Evolutionary conservation across 495 filamentous ascomycete species (phyloP).

Genomic region (Filosporella fistucella): DNA sequence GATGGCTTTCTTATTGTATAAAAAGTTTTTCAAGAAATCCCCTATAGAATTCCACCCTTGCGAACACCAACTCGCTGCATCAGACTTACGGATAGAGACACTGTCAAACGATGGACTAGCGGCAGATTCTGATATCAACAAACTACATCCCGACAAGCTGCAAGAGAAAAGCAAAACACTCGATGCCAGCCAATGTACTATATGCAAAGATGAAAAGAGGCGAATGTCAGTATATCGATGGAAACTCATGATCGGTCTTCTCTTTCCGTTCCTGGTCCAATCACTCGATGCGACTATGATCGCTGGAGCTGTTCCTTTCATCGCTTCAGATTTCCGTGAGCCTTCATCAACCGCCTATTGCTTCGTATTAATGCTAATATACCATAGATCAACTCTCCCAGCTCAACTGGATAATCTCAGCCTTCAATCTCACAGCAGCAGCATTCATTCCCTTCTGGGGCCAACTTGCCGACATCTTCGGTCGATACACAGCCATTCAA

Average conservation of each 20-base stretch:
- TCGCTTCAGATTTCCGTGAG: constrained; percentile 54
- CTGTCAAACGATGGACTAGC: not conserved
- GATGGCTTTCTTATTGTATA: constrained; percentile 1
- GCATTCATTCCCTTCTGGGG: constrained; percentile 54
- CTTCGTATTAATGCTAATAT: constrained; percentile 2
- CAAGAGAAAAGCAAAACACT: not conserved
- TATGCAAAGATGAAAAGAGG: constrained; percentile 15
- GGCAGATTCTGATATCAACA: too few relatives aligned
- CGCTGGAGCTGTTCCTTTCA: constrained; percentile 51
- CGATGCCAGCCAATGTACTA: not conserved
- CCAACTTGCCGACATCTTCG: constrained; percentile 55
- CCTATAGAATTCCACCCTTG: not conserved
- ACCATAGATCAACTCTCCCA: constrained; percentile 34
- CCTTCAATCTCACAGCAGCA: constrained; percentile 43
- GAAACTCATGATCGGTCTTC: constrained; percentile 48
- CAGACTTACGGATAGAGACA: not conserved
- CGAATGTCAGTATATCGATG: too few relatives aligned
- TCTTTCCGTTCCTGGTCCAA: constrained; percentile 45
- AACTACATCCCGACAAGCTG: not conserved
- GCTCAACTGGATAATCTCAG: constrained; percentile 59
- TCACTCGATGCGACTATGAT: constrained; percentile 59
- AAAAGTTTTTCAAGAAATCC: constrained; percentile 3
- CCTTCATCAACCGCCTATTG: not conserved
- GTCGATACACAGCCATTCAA: constrained; percentile 44
- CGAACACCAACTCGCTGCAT: not conserved